Evolutionary conservation across 768 basidiomycete species (phyloP).

Genomic region (Phylloporus sp.): DNA sequence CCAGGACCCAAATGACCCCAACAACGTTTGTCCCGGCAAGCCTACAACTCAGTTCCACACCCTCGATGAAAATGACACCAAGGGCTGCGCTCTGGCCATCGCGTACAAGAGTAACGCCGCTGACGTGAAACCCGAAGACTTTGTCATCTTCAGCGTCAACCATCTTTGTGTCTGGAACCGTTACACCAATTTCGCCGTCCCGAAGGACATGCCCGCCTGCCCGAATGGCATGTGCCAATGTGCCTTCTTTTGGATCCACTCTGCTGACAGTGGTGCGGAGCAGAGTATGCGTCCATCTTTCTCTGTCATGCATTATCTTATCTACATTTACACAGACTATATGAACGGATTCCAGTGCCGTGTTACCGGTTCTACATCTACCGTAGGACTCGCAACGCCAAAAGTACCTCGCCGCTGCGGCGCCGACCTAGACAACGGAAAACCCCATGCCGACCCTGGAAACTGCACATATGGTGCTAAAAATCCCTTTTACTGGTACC

Average conservation of each 20-base stretch:
- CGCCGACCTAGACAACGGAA: constrained; percentile 47
- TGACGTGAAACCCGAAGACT: constrained; percentile 60
- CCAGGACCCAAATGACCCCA: constrained; percentile 42
- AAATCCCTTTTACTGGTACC: constrained; percentile 68
- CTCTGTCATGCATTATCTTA: background rate
- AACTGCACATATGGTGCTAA: constrained; percentile 77
- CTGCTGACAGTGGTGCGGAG: constrained; percentile 55
- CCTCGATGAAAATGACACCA: constrained; percentile 47
- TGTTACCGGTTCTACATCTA: constrained; percentile 50
- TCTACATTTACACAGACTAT: constrained; percentile 42
- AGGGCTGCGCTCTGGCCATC: constrained; percentile 68
- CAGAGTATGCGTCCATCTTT: constrained; percentile 45
- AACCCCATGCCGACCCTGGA: constrained; percentile 40
- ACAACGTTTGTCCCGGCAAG: constrained; percentile 51
- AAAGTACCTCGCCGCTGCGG: constrained; percentile 66
- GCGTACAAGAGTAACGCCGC: constrained; percentile 65
- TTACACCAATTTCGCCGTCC: constrained; percentile 68
- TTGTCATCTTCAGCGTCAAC: constrained; percentile 71
- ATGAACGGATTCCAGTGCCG: constrained; percentile 76
- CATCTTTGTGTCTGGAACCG: constrained; percentile 72
- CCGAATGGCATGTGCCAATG: constrained; percentile 61
- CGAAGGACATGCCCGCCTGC: constrained; percentile 64
- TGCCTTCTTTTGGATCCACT: constrained; percentile 74
- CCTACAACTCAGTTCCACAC: constrained; percentile 50
- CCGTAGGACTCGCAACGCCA: constrained; percentile 48